Evolutionary conservation across 1,284 basidiomycete species (phyloP).

Genomic region (Dichomitus squalens): DNA sequence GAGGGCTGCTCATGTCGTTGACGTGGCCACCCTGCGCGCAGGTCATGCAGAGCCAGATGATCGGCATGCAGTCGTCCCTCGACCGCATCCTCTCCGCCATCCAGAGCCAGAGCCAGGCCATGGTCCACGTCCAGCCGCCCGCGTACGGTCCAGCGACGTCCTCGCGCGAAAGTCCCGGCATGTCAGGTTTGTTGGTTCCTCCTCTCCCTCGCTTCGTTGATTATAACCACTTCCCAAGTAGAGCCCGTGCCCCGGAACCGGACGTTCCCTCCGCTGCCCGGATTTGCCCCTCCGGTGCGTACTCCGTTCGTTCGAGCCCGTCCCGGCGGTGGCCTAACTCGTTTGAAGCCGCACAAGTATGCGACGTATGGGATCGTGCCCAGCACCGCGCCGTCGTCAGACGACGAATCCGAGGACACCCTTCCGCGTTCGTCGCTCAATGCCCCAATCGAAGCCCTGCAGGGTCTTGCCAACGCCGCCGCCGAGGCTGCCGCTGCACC

Average conservation of each 20-base stretch:
- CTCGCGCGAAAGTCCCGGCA: slow-evolving; percentile 25
- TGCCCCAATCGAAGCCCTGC: slow-evolving; percentile 91
- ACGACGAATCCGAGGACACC: slow-evolving; percentile 87
- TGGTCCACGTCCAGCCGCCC: slow-evolving; percentile 9
- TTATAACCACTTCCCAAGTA: slow-evolving; percentile 29
- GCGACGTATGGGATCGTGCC: slow-evolving; percentile 88
- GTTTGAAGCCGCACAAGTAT: slow-evolving; percentile 65
- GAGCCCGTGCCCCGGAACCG: slow-evolving; percentile 30
- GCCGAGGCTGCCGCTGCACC: slow-evolving; percentile 87
- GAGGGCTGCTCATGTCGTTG: neutral
- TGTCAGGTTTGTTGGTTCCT: slow-evolving; percentile 29
- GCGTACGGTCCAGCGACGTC: slow-evolving; percentile 21
- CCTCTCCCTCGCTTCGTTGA: slow-evolving; percentile 29
- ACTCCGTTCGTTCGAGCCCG: slow-evolving; percentile 5
- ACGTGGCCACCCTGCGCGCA: slow-evolving; percentile 27
- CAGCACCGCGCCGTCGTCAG: slow-evolving; percentile 79
- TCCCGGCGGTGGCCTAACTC: slow-evolving; percentile 21
- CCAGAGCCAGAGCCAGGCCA: slow-evolving; percentile 49
- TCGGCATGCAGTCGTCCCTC: slow-evolving; percentile 84
- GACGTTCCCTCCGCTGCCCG: slow-evolving; percentile 81
- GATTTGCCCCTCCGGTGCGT: slow-evolving; percentile 85
- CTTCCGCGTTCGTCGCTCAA: slow-evolving; percentile 80
- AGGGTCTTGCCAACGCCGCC: slow-evolving; percentile 90
- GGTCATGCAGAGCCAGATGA: slow-evolving; percentile 91
- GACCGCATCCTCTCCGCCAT: slow-evolving; percentile 77